Evolutionary conservation across 345 rosid species (phyloP), one percentile per base, ranked within the genome.

Genomic region (Aquilaria malaccensis): DNA sequence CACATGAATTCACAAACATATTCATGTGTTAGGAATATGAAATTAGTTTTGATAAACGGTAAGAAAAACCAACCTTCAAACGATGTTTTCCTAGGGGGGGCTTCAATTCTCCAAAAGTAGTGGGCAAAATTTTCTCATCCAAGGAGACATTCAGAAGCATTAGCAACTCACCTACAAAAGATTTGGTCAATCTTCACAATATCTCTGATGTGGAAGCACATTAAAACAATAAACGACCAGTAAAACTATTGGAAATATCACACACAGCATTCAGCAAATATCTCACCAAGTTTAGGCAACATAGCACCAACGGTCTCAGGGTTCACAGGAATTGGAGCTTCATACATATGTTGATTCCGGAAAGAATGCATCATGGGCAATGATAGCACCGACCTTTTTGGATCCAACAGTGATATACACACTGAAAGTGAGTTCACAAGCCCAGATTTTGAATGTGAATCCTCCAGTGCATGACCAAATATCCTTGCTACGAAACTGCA

Each of bases 11-110:
- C 3, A 31, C 29, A 53, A 9, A 53, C 22, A 13, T 14, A 2
- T 33, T 22, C 31, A 53, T 3, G 7, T 14, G 33, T 4, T 1
- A 7, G 50, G 50, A 33, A 33, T 10, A 57, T 29, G n/a, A 15
- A 41, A 57, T 7, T 47, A 45, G 61, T 15, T 22, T 4, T 3
- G 33, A 62, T 37, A 61, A 22, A 52, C 30, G 61, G 50, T 46
- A 22, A 22, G 1, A 22, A 22, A 22, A 71, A 43, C 72, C 60
- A 53, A 95, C 97, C 99, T 88, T 95, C 49, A 95, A 76, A 15
- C 99, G 96, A 77, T 91, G 91, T 75, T 95, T 91, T 72, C 99
- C 97, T 10, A 95, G 89, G 67, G 99, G 99, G 49, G 99, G 99
- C 80, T 86, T 88, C 67, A 95, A 70, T 72, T 86, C 88, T 58